Evolutionary conservation across 2,329 filamentous ascomycete species (phyloP).

Genomic region (Paramyrothecium sp.): DNA sequence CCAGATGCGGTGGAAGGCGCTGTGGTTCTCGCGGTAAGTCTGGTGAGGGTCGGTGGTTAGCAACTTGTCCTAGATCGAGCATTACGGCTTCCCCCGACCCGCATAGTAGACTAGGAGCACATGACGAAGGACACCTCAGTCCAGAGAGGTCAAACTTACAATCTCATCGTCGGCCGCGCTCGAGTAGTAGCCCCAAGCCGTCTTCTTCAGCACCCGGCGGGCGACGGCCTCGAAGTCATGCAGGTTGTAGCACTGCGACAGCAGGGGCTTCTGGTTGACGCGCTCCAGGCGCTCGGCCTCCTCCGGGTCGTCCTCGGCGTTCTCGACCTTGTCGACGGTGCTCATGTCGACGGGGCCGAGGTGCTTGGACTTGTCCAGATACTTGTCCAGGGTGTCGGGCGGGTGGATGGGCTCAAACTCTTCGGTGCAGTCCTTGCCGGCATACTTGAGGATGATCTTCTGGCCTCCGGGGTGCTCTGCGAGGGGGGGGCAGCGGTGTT

Average conservation of each 20-base stretch:
- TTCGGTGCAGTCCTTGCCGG: constrained; percentile 90
- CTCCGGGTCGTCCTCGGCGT: constrained; percentile 59
- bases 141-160: no score
- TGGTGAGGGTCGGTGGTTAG: constrained; percentile 30
- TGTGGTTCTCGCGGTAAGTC: constrained; percentile 95
- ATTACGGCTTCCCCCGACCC: background rate
- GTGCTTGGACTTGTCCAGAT: constrained; percentile 81
- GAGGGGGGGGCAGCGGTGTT: background rate
- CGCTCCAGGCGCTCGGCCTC: constrained; percentile 68
- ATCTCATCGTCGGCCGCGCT: constrained; percentile 67
- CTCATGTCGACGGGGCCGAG: constrained; percentile 86
- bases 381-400: constrained; percentile 83
- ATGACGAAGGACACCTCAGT: no score
- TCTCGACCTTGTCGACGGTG: constrained; percentile 71
- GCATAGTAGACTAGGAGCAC: no score
- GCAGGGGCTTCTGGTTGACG: constrained; percentile 70
- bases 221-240: constrained; percentile 96
- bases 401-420: constrained; percentile 88
- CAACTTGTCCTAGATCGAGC: background rate
- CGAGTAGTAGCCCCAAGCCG: constrained; percentile 97
- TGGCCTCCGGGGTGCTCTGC: constrained; percentile 82
- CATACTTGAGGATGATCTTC: constrained; percentile 96
- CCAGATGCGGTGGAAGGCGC: constrained; percentile 95
- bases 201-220: constrained; percentile 88
- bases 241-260: constrained; percentile 89